A percentile compares a stretch with the other conserved stretches of the same genome.
Evolutionary conservation across 441 rosid genomes (phyloP).

Genomic region (Macaranga tanarius): DNA sequence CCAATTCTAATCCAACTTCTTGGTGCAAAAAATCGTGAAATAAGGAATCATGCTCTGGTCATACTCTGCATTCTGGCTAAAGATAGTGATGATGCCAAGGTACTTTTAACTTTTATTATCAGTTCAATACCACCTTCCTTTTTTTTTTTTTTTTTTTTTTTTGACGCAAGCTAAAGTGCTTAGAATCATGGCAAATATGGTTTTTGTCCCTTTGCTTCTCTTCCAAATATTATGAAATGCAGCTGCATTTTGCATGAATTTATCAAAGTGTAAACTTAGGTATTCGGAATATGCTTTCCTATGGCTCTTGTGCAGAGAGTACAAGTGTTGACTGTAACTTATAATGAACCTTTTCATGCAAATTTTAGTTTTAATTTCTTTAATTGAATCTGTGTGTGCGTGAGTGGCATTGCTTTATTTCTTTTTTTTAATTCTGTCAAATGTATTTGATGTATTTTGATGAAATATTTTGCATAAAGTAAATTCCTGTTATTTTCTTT

Average conservation of each 20-base stretch:
- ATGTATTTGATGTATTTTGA: neutral
- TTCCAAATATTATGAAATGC: neutral
- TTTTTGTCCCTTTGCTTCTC: neutral
- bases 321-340: neutral
- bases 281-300: slow-evolving; percentile 1
- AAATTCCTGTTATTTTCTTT: neutral
- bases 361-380: neutral
- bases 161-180: neutral
- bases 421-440: neutral
- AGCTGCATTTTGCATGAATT: neutral
- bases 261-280: neutral
- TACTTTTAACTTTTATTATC: slow-evolving; percentile 20
- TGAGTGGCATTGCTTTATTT: neutral
- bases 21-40: slow-evolving; percentile 40
- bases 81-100: slow-evolving; percentile 63
- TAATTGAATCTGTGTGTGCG: neutral
- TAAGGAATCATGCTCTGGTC: slow-evolving; percentile 41
- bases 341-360: neutral
- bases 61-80: slow-evolving; percentile 47
- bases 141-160: neutral
- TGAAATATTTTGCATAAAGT: neutral
- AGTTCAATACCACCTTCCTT: neutral
- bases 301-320: neutral
- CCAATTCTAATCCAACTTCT: slow-evolving; percentile 47
- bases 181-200: neutral